Conservation (phyloP, 352 stramenopile species). For the Thalassiosira exigua region DNA sequence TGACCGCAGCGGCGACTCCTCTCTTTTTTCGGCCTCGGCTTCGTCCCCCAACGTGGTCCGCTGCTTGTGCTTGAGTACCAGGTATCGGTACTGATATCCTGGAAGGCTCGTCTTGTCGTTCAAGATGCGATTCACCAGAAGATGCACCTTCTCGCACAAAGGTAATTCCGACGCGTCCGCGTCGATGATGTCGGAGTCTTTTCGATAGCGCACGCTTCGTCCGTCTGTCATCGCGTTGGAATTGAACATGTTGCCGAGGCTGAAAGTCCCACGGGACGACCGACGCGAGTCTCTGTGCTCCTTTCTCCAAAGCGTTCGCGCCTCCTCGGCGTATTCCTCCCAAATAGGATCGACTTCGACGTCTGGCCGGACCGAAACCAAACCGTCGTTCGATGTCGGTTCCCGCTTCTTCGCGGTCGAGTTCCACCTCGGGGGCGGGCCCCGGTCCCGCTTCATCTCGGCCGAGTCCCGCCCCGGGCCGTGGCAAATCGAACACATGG, state of each 20-base stretch:
- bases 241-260: conserved; percentile 46
- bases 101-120: conserved; percentile 81
- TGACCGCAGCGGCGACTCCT: conserved; percentile 15
- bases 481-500: no score
- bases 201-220: conserved; percentile 53
- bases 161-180: conserved; percentile 73
- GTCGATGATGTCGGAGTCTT: conserved; percentile 77
- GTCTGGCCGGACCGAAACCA: conserved; percentile 75
- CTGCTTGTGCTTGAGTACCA: conserved; percentile 65
- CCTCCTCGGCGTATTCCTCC: conserved; percentile 62
- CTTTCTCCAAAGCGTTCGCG: conserved; percentile 41
- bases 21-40: background rate
- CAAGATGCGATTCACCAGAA: conserved; percentile 75
- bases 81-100: conserved; percentile 73
- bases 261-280: conserved; percentile 27
- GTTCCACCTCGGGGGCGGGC: background rate
- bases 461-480: no score
- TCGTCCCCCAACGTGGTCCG: conserved; percentile 35
- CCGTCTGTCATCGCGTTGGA: conserved; percentile 39
- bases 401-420: conserved; percentile 20
- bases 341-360: conserved; percentile 75
- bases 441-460: no score
- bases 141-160: conserved; percentile 77
- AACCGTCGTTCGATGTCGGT: conserved; percentile 30
- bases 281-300: conserved; percentile 35